These are phyloP conservation scores for Echinosophora koreensis DNA, from an alignment of 306 rosid genomes.

Conservation along the genomic window DNA sequence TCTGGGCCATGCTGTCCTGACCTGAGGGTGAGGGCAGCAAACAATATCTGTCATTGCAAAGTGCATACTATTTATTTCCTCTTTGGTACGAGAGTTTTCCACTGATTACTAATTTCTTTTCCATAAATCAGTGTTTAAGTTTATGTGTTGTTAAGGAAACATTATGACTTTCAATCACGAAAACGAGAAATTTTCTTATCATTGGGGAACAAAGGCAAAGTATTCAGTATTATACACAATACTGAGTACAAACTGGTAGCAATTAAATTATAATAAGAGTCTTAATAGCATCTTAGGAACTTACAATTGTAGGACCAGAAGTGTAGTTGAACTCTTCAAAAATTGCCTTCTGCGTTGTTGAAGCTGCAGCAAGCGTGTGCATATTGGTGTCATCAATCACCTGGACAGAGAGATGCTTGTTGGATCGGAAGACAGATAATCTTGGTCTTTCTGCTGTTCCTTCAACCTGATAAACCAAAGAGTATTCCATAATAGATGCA, in stretches of 20 bases:
- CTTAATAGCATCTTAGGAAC: slow-evolving; percentile 45
- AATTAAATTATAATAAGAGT: slow-evolving; percentile 12
- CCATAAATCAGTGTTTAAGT: background rate
- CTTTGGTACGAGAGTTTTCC: background rate
- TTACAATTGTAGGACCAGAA: slow-evolving; percentile 87
- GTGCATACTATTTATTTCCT: background rate
- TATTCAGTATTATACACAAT: slow-evolving; percentile 16
- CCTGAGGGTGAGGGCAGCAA: background rate
- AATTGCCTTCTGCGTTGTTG: slow-evolving; percentile 84
- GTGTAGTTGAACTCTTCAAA: slow-evolving; percentile 76
- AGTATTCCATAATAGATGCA: slow-evolving; percentile 32
- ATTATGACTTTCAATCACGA: background rate
- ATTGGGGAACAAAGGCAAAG: background rate
- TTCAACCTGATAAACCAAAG: slow-evolving; percentile 68
- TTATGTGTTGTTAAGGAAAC: slow-evolving; percentile 10
- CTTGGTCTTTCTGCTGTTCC: slow-evolving; percentile 98
- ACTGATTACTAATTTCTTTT: slow-evolving; percentile 9
- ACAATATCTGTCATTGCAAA: slow-evolving; percentile 24
- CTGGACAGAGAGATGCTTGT: slow-evolving; percentile 92
- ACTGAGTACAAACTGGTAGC: slow-evolving; percentile 15
- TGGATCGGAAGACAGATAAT: slow-evolving; percentile 87
- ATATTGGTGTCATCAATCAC: slow-evolving; percentile 94
- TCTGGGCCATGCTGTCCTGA: background rate
- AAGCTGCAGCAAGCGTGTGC: slow-evolving; percentile 95
- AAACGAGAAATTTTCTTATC: slow-evolving; percentile 2